Percentiles rank a stretch among this genome's conserved stretches.
Evolutionary conservation across 2,329 filamentous ascomycete genomes (phyloP).

Genomic region (Ceratocystis albifundus): DNA sequence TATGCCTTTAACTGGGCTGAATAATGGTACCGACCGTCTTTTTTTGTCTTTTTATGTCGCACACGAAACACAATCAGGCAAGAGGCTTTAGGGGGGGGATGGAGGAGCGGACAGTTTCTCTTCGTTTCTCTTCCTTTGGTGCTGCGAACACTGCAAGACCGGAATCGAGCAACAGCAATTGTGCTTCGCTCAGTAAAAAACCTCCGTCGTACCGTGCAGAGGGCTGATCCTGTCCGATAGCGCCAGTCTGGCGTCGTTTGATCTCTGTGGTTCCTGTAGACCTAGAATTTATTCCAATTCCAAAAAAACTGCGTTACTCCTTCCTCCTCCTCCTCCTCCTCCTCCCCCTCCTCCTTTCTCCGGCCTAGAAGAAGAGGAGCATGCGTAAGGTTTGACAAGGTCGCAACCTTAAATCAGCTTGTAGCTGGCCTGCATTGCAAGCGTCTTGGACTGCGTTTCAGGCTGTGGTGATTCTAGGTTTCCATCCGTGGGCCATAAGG

Average conservation of each 20-base stretch:
- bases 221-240: too few relatives aligned
- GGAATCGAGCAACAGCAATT: too few relatives aligned
- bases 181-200: too few relatives aligned
- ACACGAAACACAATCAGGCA: background rate
- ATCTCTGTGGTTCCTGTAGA: too few relatives aligned
- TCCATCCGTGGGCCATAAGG: background rate
- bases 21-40: too few relatives aligned
- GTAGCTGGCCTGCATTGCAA: background rate
- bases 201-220: too few relatives aligned
- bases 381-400: background rate
- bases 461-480: background rate
- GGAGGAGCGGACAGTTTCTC: too few relatives aligned
- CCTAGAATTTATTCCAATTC: too few relatives aligned
- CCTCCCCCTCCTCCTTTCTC: background rate
- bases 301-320: background rate
- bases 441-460: constrained; percentile 1
- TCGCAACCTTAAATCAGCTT: background rate
- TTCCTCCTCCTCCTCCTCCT: background rate
- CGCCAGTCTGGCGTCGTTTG: too few relatives aligned
- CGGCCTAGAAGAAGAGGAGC: background rate
- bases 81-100: too few relatives aligned
- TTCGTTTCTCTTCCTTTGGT: too few relatives aligned
- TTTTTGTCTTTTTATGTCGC: background rate
- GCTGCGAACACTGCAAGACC: too few relatives aligned
- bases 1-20: background rate